Evolutionary conservation across 192 early-diverging fungal genomes (phyloP).

Genomic region (Physocladia obscura): DNA sequence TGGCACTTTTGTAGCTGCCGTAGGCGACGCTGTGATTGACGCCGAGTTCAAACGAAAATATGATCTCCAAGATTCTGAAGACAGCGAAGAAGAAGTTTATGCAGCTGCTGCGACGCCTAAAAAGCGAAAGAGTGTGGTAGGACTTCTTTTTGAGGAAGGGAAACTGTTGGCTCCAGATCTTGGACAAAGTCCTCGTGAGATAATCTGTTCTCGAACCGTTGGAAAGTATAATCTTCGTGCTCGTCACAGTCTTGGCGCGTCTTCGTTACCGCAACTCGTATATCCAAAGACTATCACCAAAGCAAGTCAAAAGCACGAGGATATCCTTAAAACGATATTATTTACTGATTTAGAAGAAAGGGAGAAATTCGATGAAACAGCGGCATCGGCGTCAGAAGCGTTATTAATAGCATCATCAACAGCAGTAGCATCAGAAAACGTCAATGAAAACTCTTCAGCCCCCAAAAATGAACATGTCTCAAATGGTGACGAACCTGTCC

Average conservation of each 20-base stretch:
- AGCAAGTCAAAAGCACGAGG: background rate
- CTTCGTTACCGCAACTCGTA: no score
- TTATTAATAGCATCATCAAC: background rate
- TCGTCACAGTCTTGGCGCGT: no score
- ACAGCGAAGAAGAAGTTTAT: slow-evolving; percentile 9
- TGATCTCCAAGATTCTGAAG: slow-evolving; percentile 3
- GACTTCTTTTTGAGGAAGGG: no score
- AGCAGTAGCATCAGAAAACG: background rate
- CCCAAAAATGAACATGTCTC: background rate
- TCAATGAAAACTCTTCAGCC: background rate
- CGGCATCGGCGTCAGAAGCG: background rate
- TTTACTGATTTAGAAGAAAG: background rate
- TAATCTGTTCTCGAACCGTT: background rate
- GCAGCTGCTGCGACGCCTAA: background rate
- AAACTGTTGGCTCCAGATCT: no score
- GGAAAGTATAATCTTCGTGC: no score
- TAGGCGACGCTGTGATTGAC: background rate
- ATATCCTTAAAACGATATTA: background rate
- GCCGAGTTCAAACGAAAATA: slow-evolving; percentile 27
- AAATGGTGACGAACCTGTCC: no score
- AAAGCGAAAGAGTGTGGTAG: slow-evolving; percentile 14
- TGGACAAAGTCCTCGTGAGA: background rate
- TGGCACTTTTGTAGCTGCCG: background rate
- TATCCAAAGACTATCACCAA: no score
- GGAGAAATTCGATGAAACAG: background rate